Base-by-base conservation (phyloP, 345 rosid species). In the Arabidopsis thaliana region DNA sequence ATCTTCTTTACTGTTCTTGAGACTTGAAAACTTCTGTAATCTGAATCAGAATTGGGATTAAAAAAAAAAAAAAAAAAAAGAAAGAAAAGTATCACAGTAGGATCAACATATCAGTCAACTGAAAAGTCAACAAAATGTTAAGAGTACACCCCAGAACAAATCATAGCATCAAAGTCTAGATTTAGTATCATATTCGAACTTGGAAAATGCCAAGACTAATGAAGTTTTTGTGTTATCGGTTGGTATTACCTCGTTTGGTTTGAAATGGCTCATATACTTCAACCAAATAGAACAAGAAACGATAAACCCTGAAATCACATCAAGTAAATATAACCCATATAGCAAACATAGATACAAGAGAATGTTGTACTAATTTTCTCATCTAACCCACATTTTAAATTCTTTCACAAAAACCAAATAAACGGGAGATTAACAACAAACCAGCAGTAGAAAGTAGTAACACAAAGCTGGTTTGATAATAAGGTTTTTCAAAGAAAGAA, bases 381-480 rank as follows among this genome's bases (percentile, higher is more conserved):
- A 50, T 23, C 61, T 67, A 75, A 67, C 45, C 60, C 42, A 67
- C 20, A 9, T 38, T 56, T n/a, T 34, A 9, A 41, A 10, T 34
- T 22, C 40, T 56, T 8, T 30, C 74, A 36, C 38, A 57, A 74
- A 59, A 33, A 75, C 48, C 53, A 67, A 67, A 61, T 40, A 32
- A 36, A 44, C 11, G 30, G 61, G 53, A 5, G 63, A 62, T 52
- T 60, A 36, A 61, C 40, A 68, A 34, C 41, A 41, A 49, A 41
- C 62, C 62, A 75, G 69, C 69, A 14, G 44, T 24, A 42, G 55
- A 50, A 50, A 41, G 56, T 67, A 60, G 69, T 23, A 59, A 60
- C 70, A 69, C 69, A 52, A 55, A 34, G 71, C 75, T 69, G 70
- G 58, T 42, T 57, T 36, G 22, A 8, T 22, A 8, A n/a, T 16